Base-by-base conservation (phyloP, 257 asterid species). In the Solanum chilense region DNA sequence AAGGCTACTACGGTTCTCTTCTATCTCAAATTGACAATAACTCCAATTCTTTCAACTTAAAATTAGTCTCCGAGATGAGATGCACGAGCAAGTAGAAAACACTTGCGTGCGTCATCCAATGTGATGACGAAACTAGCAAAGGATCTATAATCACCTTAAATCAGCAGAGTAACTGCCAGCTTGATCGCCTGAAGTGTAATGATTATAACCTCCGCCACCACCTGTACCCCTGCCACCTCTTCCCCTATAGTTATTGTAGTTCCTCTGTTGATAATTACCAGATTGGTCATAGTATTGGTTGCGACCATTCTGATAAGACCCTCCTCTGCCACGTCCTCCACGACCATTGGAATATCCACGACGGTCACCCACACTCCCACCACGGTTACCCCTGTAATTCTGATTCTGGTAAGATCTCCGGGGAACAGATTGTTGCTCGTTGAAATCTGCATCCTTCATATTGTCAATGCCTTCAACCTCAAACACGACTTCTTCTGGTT, bases 211-310 rank as follows among this genome's bases (percentile, higher is more conserved):
- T 33, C 94, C 97, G 3, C 91, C 88, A 45, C 44, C 75, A 64
- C 90, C 90, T 89, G 91, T 89, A 87, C 97, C 97, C 88, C 97
- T 91, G 82, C 97, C 93, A 14, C 98, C 96, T 85, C 98, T 90
- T 84, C 96, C 95, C 91, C 98, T 89, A 89, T 82, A 90, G 82
- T 90, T 89, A 89, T 90, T 86, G 82, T 88, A 89, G 91, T 87
- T 90, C 89, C 97, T 89, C 18, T 88, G 93, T 82, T 92, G 85
- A 86, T 94, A 93, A 60, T 91, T 92, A 12, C 94, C 92, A 4
- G 91, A 88, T 85, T 94, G 98, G 75, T 95, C 98, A 12, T 92
- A 91, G 71, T 81, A 88, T 42, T 94, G 97, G 86, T 86, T 45
- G 60, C 93, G 92, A 9, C 95, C 97, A 21, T 95, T 94, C 87